Evolutionary conservation across 1,284 basidiomycete species (phyloP), one percentile per base, ranked within the genome.

Genomic region (Paramarasmius palmivorus): DNA sequence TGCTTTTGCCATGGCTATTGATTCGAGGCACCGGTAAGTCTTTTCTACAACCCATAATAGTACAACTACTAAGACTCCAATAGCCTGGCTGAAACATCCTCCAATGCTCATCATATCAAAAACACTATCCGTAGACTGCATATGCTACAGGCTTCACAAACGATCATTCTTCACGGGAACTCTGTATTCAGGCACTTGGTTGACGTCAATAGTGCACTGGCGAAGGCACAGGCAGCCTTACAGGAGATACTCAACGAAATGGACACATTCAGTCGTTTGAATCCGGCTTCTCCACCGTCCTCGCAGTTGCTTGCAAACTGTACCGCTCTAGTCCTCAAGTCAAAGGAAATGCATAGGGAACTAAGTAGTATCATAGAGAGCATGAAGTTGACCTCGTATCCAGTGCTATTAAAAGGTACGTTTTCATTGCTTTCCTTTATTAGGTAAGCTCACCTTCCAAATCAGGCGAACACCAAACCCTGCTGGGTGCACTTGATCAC

Each of bases 1-100:
- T 46, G 78, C 84, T 2, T 86, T 90, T 67, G 78, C 78, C 2
- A 70, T 85, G 35, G 86, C 87, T 1, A 61, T 93, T 5, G 78
- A 78, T 47, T 62, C 76, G 17, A 70, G 82, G 62, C 65, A 72
- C 46, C 64, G 70, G 82, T 84, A 64, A 57, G 73, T 69, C 9
- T 35, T 23, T 20, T 41, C 47, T 35, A 15, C 29, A 41, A 25
- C 17, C 49, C 20, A 41, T 52, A 36, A 38, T 25, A 38, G 44
- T 20, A 50, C 49, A 8, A 22, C 55, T 2, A 20, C 29, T 26
- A 54, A 32, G 25, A 47, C n/a, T 38, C 34, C 52, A 38, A 2
- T 47, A 83, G 82, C 29, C 63, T 83, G 56, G 68, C 72, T 7
- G 61, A 59, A 14, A 59, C 65, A 9, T 63, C 70, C 12, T 53